Evolutionary conservation across 257 asterid species (phyloP).

Genomic region (Primulina huaijiensis): DNA sequence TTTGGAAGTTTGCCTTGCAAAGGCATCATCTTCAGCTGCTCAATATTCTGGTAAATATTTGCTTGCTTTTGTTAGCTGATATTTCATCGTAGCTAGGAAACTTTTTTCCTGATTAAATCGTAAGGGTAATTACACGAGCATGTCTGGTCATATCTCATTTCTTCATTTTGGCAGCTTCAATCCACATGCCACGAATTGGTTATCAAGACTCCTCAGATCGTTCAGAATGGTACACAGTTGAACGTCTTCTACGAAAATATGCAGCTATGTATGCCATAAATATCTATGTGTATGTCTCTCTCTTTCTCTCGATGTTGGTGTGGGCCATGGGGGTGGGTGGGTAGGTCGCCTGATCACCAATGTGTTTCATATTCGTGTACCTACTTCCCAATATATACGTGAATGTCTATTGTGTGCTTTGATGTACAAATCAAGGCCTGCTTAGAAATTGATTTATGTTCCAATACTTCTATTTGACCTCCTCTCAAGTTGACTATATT

Average conservation of each 20-base stretch:
- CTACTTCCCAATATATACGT: background rate
- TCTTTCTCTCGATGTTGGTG: background rate
- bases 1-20: conserved; percentile 76
- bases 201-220: conserved; percentile 73
- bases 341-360: background rate
- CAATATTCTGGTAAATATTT: conserved; percentile 64
- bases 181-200: conserved; percentile 92
- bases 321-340: background rate
- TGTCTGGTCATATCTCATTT: conserved; percentile 5
- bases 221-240: conserved; percentile 89
- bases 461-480: background rate
- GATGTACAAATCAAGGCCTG: background rate
- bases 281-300: conserved; percentile 69
- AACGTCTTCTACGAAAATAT: conserved; percentile 80
- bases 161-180: conserved; percentile 55
- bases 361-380: background rate
- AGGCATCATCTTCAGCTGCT: conserved; percentile 78
- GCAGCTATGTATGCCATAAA: conserved; percentile 60
- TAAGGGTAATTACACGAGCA: background rate
- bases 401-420: background rate
- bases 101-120: background rate
- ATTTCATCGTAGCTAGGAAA: background rate
- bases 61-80: conserved; percentile 4
- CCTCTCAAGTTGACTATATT: background rate
- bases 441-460: background rate